These are phyloP conservation scores for Nemania sp. DNA, from an alignment of 2,329 filamentous ascomycete genomes.

Conservation along the genomic window DNA sequence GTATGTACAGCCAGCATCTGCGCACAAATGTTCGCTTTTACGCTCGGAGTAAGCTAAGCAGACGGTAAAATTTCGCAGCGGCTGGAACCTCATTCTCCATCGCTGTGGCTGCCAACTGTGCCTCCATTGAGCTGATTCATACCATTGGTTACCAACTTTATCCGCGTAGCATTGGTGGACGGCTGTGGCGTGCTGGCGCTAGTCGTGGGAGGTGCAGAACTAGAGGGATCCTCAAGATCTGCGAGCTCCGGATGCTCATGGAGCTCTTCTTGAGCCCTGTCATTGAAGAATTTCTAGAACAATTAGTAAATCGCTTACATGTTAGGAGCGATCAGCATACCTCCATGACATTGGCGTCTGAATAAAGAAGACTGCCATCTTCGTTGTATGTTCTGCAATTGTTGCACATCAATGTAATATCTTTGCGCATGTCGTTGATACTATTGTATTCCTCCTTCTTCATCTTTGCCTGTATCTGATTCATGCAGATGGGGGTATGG, in stretches of 20 bases:
- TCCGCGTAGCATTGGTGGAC: slow-evolving; percentile 59
- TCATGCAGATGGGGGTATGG: slow-evolving; percentile 91
- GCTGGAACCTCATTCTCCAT: slow-evolving; percentile 33
- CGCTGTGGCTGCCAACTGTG: slow-evolving; percentile 31
- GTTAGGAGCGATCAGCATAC: slow-evolving; percentile 55
- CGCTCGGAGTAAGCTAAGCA: background rate
- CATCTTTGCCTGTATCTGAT: slow-evolving; percentile 91
- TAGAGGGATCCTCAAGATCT: slow-evolving; percentile 55
- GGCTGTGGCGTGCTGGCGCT: slow-evolving; percentile 68
- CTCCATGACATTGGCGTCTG: slow-evolving; percentile 91
- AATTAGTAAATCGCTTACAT: slow-evolving; percentile 39
- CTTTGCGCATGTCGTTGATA: slow-evolving; percentile 77
- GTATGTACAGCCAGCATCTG: slow-evolving; percentile 15
- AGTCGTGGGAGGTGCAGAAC: slow-evolving; percentile 55
- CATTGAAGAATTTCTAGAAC: slow-evolving; percentile 58
- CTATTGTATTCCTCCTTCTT: slow-evolving; percentile 92
- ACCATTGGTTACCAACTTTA: slow-evolving; percentile 61
- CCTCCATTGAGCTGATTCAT: slow-evolving; percentile 32
- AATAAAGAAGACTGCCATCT: slow-evolving; percentile 87
- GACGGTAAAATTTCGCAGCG: background rate
- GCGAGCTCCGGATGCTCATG: slow-evolving; percentile 57
- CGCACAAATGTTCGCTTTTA: background rate
- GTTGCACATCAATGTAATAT: slow-evolving; percentile 81
- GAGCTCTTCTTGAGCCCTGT: slow-evolving; percentile 57
- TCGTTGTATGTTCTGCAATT: slow-evolving; percentile 98